Base-by-base conservation (phyloP, 176 grass and related monocot species). In the Calamus simplicifolius region DNA sequence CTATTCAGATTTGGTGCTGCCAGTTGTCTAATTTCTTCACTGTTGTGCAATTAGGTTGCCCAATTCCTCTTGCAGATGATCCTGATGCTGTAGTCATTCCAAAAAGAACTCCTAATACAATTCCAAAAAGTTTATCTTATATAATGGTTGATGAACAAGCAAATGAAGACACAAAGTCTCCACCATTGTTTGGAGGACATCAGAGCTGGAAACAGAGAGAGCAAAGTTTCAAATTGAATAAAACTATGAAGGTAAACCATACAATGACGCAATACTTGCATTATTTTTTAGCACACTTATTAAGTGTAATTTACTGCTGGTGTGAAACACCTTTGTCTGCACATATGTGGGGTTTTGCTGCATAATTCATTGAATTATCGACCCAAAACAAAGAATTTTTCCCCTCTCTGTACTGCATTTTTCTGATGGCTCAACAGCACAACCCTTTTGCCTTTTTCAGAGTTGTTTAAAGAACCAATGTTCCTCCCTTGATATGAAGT, bases 131-230 rank as follows among this genome's bases (percentile, higher is more conserved):
- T 23, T 28, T 98, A 16, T 85, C 81, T 0, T 98, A 88, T 69
- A 15, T 91, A 31, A 58, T 71, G 56, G 31, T 73, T 51, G 87
- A 92, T 68, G 83, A 88, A 16, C 64, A 70, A 58, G 69, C 73
- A 28, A 85, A 85, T 70, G 51, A 16, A 29, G 43, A 74, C 50
- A 25, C 50, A 31, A 76, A 73, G 50, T 72, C 77, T 59, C 78
- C 50, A 3, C 84, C 87, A 13, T 16, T 98, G 31, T 98, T 98
- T 68, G 93, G 93, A 52, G 93, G 93, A 51, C 78, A 71, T 38
- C 81, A 98, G 54, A 85, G 26, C 75, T 92, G 93, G 87, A 61
- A 69, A 48, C 84, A 88, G 67, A 85, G 93, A 62, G 93, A 88
- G 67, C 70, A 83, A 10, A 92, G 81, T 64, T 92, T 91, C 66